Evolutionary conservation across 78 protist species (phyloP).

Genomic region (Thecamonas trahens): DNA sequence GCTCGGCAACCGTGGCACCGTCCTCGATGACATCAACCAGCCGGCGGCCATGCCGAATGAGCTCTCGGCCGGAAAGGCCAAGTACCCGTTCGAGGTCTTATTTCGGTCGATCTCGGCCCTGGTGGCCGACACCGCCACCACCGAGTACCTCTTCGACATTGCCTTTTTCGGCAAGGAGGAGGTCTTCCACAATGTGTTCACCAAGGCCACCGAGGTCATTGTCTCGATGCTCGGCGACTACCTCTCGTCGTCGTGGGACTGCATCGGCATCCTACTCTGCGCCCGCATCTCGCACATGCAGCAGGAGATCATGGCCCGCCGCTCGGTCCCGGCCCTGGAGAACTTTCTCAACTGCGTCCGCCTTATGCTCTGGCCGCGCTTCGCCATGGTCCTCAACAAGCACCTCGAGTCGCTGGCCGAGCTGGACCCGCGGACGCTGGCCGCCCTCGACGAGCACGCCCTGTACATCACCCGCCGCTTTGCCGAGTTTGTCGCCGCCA

Average conservation of each 20-base stretch:
- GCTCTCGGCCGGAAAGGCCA: background rate
- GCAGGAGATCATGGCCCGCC: background rate
- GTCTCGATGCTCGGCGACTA: no score
- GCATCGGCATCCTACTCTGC: slow-evolving; percentile 12
- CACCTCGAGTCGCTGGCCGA: background rate
- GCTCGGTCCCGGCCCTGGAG: slow-evolving; percentile 4
- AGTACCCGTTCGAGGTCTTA: background rate
- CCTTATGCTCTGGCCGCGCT: background rate
- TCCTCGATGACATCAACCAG: background rate
- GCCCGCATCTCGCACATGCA: background rate
- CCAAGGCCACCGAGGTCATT: no score
- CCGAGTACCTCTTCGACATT: slow-evolving; percentile 9
- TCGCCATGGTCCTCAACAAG: background rate
- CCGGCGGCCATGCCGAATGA: background rate
- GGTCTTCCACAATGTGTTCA: background rate
- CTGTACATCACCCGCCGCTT: slow-evolving; percentile 4
- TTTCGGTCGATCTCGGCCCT: background rate
- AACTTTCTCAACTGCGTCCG: background rate
- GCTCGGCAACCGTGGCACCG: background rate
- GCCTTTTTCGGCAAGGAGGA: background rate
- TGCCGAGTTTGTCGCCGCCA: background rate
- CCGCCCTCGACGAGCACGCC: background rate
- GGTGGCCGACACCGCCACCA: background rate
- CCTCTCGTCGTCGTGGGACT: background rate
- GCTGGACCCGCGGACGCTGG: background rate